Evolutionary conservation across 163 green algal species (phyloP), one percentile per base, ranked within the genome.

Genomic region (Chlamydomonas reinhardtii): DNA sequence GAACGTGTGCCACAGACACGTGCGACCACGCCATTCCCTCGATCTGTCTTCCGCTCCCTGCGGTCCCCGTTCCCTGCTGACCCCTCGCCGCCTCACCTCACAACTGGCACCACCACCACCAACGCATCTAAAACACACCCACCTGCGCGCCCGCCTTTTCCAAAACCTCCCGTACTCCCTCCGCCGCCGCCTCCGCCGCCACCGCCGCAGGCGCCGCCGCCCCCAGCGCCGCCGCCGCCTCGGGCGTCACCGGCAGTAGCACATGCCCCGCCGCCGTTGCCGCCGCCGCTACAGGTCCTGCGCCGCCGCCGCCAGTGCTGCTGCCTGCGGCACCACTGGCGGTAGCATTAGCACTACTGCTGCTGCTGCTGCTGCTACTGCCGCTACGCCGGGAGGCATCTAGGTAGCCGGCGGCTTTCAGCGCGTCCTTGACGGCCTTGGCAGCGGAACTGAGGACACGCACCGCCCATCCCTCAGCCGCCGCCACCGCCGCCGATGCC

Each of bases 351-450:
- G 62, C 62, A 17, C 0, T 24, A 25, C 20, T 24, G 19, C 24
- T 25, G 61, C 2, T 24, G 24, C 19, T 25, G 61, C 2, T 29
- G 62, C 29, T 29, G 66, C 22, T 43, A 17, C 22, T 25, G 59
- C 76, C 76, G 61, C 76, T 48, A 14, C 77, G 43, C 3, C 76
- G 69, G 61, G 43, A 25, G 2, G 31, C 8, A 62, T 97, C 89
- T 74, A 97, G 88, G 88, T 76, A 93, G 29, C 86, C 81, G 5
- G 39, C 31, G 3, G 74, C 62, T 82, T 95, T 96, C 11, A 97
- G 68, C 27, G 84, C 90, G 73, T 97, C 94, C 73, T 97, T 97
- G 16, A 93, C 83, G 16, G 27, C 72, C 89, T 97, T 97, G 43
- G 92, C 93, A 29, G 83, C 20, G 27, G 22, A 17, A 29, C 62